Percentiles rank a stretch among this genome's conserved stretches.
Evolutionary conservation across 192 early-diverging fungal genomes (phyloP).

Genomic region (Rhizophagus prolifer): DNA sequence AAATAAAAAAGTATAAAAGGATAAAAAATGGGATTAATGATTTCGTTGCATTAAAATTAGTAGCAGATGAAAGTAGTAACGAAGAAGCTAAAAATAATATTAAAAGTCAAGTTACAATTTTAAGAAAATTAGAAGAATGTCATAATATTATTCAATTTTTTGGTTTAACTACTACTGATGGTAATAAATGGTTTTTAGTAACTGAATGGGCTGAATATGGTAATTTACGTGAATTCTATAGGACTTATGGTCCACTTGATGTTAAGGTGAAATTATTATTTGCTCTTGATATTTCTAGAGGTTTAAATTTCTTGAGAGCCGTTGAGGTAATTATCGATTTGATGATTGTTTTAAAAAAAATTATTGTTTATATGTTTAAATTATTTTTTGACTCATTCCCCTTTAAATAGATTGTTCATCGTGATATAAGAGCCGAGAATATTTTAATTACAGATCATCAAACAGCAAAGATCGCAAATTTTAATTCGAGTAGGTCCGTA

Average conservation of each 20-base stretch:
- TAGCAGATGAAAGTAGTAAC: too few species aligned
- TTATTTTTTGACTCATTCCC: too few species aligned
- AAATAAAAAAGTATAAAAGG: too few species aligned
- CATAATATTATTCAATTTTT: slow-evolving; percentile 11
- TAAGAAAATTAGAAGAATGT: neutral
- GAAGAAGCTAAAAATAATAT: neutral
- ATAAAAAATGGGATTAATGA: too few species aligned
- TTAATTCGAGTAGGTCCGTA: slow-evolving; percentile 29
- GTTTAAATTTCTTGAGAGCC: slow-evolving; percentile 41
- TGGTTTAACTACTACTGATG: slow-evolving; percentile 2
- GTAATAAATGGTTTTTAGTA: slow-evolving; percentile 2
- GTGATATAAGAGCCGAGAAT: slow-evolving; percentile 33
- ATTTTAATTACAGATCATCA: slow-evolving; percentile 4
- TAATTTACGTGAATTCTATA: slow-evolving; percentile 34
- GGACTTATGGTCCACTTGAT: slow-evolving; percentile 13
- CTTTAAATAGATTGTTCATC: slow-evolving; percentile 3
- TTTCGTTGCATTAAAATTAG: too few species aligned
- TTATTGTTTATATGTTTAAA: too few species aligned
- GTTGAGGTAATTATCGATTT: slow-evolving; percentile 12
- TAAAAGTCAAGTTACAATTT: slow-evolving; percentile 8
- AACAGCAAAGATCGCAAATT: slow-evolving; percentile 37
- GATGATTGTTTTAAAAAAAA: too few species aligned
- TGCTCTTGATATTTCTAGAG: slow-evolving; percentile 39
- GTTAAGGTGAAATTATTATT: slow-evolving; percentile 34
- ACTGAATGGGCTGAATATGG: slow-evolving; percentile 25